Evolutionary conservation across 2,329 filamentous ascomycete genomes (phyloP).

Genomic region (Cadophora sp.): DNA sequence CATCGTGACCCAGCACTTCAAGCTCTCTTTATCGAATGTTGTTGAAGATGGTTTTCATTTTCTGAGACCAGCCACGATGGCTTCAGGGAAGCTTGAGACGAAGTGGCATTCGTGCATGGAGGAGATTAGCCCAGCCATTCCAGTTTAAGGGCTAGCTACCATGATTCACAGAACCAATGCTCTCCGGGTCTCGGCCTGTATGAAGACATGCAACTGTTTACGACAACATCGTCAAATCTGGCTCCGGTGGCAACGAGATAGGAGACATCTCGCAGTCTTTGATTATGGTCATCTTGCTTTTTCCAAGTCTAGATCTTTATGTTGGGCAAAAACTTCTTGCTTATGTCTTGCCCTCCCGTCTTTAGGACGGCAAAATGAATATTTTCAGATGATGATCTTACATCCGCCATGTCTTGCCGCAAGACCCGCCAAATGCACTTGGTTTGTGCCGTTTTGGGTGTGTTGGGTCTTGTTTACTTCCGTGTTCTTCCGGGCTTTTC

Average conservation of each 20-base stretch:
- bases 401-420: neutral
- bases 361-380: neutral
- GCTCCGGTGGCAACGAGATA: neutral
- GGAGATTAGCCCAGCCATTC: neutral
- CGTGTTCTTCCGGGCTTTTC: neutral
- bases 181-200: neutral
- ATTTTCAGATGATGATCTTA: neutral
- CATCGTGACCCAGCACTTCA: neutral
- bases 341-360: conserved; percentile 9
- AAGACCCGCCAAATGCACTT: neutral
- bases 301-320: conserved; percentile 6
- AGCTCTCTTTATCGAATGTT: neutral
- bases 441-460: neutral
- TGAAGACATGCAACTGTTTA: neutral
- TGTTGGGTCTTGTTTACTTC: neutral
- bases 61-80: conserved; percentile 6
- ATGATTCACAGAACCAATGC: neutral
- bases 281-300: neutral
- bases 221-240: neutral
- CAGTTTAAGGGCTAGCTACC: neutral
- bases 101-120: conserved; percentile 1
- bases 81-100: conserved; percentile 4
- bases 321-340: neutral
- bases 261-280: neutral
- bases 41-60: neutral